Conservation (phyloP, 208 protist genomes). For the Acanthamoeba lenticulata region DNA sequence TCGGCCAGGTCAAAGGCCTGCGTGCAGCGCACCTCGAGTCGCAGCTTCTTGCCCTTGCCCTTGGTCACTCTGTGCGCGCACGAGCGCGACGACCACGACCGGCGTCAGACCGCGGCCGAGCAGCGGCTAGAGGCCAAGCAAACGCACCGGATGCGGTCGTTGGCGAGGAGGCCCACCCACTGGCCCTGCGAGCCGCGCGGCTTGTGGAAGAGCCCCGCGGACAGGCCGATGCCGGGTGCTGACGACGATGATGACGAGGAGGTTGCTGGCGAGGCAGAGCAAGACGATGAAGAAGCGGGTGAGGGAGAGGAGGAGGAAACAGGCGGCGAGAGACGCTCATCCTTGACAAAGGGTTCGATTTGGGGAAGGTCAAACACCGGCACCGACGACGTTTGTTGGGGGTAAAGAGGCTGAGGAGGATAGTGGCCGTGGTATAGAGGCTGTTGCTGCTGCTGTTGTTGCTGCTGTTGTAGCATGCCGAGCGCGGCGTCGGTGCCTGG, state of each 20-base stretch:
- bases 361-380: not conserved
- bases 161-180: not conserved
- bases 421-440: not conserved
- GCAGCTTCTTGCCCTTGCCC: slow-evolving; percentile 61
- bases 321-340: not conserved
- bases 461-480: not conserved
- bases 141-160: slow-evolving; percentile 30
- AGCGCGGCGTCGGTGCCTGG: not conserved
- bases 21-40: not conserved
- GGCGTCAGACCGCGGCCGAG: not conserved
- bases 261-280: not conserved
- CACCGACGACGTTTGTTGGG: not conserved
- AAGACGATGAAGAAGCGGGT: not conserved
- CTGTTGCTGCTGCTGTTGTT: not conserved
- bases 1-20: not conserved
- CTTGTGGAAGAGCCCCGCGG: slow-evolving; percentile 29
- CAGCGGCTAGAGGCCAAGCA: not conserved
- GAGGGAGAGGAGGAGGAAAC: not conserved
- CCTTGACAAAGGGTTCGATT: slow-evolving; percentile 19
- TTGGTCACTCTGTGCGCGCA: slow-evolving; percentile 23
- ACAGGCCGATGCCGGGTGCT: not conserved
- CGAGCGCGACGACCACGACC: not conserved
- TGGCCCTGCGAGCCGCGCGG: slow-evolving; percentile 36
- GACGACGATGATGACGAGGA: not conserved
- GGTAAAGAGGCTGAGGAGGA: too few species aligned